Base-by-base conservation (phyloP, 495 filamentous ascomycete species). In the Platismatia glauca region DNA sequence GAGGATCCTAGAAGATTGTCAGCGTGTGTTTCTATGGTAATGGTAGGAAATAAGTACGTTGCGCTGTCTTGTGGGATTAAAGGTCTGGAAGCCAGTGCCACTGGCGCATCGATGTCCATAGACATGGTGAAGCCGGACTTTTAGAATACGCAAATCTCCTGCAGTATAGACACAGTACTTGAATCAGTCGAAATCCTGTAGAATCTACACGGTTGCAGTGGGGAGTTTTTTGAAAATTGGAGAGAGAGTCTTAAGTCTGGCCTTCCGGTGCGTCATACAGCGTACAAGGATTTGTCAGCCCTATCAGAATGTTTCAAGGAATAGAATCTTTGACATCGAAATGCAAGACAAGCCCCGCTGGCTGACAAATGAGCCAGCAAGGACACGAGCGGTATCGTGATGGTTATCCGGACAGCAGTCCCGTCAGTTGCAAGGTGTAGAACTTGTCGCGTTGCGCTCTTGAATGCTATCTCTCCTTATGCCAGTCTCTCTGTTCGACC, bases 101-200 rank as follows among this genome's bases (percentile, higher is more conserved):
- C 77, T 37, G 83, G 79, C 15, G 74, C 75, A 78, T 89, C 87
- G 63, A 89, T 66, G 74, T 89, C 86, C 87, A 90, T 89, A 72
- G 81, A 80, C 82, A 84, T 86, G 11, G 59, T 75, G 60, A 48
- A 55, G 55, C 13, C 6, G 1, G 33, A 31, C 2, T n/a, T 7
- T 37, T 27, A 22, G 4, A 15, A 18, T 33, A 41, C 11, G 9
- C 22, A 18, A 3, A 41, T 7, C 7, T 35, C 33, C 15, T 48
- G n/a, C 15, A 27, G 20, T n/a, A 8, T 29, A 34, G n/a, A 41
- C 4, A 27, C 24, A 50, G 22, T 24, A 13, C 22, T 22, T 22
- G 0, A 50, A 6, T 50, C 22, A 1, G 22, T 11, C 11, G 24
- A 50, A 29, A 27, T n/a, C n/a, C n/a, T n/a, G n/a, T n/a, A n/a